These are phyloP conservation scores for Zymoseptoria passerinii DNA, from an alignment of 2,329 filamentous ascomycete genomes.

Conservation along the genomic window DNA sequence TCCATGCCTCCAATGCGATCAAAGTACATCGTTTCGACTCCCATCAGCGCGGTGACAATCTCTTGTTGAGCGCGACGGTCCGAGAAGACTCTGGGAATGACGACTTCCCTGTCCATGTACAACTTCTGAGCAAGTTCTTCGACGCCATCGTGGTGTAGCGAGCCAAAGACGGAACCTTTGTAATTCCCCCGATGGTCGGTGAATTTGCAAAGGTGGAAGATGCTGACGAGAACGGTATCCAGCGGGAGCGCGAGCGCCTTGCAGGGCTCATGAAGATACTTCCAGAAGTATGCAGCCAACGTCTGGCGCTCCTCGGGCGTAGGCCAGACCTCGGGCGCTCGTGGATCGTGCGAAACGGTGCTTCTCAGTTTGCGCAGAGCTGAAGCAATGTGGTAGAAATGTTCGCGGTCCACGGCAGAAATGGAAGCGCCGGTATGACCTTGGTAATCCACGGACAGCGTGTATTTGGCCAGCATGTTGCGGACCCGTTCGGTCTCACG, in stretches of 20 bases:
- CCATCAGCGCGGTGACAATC: background rate
- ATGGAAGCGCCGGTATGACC: background rate
- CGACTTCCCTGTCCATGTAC: background rate
- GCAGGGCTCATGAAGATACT: slow-evolving; percentile 3
- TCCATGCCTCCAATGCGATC: background rate
- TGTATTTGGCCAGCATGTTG: background rate
- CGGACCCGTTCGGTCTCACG: background rate
- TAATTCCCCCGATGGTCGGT: background rate
- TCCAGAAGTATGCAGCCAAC: slow-evolving; percentile 2
- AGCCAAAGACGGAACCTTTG: background rate
- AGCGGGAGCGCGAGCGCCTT: background rate
- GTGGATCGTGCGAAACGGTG: background rate
- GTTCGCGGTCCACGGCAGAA: background rate
- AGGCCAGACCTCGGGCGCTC: background rate
- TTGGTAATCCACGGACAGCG: background rate
- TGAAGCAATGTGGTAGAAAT: background rate
- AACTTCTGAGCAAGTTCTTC: slow-evolving; percentile 1
- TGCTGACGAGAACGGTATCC: background rate
- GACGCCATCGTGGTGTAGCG: background rate
- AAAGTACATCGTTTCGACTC: background rate
- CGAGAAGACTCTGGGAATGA: background rate
- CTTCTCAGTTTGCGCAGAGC: background rate
- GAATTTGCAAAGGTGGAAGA: background rate
- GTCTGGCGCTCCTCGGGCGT: background rate
- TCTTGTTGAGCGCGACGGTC: background rate